Base-by-base conservation (phyloP, 2,329 filamentous ascomycete species). In the Chaetomium sp. region DNA sequence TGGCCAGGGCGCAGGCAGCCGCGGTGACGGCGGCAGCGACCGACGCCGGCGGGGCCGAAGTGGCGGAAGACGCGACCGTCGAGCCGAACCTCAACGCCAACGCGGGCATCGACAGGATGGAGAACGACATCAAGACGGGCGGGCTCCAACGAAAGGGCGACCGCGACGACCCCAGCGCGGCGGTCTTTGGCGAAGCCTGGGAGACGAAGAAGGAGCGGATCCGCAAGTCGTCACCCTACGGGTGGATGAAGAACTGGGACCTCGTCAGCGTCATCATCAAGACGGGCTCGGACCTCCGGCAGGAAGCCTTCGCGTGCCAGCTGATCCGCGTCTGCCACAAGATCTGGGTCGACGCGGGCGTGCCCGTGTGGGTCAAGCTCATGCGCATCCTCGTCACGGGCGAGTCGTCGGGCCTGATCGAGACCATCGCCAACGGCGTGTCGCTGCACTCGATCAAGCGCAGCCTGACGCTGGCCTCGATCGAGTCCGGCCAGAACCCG, bases 241-340 rank as follows among this genome's bases (percentile, higher is more conserved):
- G 91, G 10, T 92, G 90, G 87, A 92, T 93, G 88, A 91, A 91
- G 78, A 94, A 93, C 73, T 95, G 91, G 91, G 91, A 95, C 72
- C 82, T 95, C 27, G 83, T 95, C 67, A 93, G 90, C 73, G 91
- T 95, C 65, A 95, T 95, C 73, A 89, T 95, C 71, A 95, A 95
- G 80, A 95, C 91, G 12, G 91, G 91, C 2, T 90, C 90, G 2
- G 91, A 95, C 77, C 79, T 95, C 67, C 84, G 91, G 58, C 91
- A 95, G 78, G 91, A 95, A 77, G 91, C 91, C 0, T 95, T 95
- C 76, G 91, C 91, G 7, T 94, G 91, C 74, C 91, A 95, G 77
- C 83, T 95, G 53, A 95, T 95, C 70, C 83, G 87, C 64, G 89
- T 93, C 13, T 95, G 91, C 77, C 85, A 90, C 73, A 91, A 89